Percentiles rank a stretch among this genome's conserved stretches.
Evolutionary conservation across 768 basidiomycete species (phyloP).

Genomic region (Clitopilus passeckerianus): DNA sequence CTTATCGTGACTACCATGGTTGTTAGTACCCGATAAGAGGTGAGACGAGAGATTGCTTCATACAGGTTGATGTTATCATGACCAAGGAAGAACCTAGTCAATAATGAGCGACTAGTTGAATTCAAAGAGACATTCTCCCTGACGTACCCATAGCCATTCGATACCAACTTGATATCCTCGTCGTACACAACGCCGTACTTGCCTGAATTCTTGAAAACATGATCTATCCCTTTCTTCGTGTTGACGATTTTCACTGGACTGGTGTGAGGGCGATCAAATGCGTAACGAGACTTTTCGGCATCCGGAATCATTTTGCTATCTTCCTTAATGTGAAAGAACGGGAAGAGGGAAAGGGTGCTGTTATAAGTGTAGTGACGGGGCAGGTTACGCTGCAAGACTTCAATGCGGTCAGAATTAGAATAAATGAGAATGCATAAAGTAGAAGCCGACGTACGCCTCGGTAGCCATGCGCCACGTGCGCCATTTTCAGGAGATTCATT

Average conservation of each 20-base stretch:
- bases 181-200: conserved; percentile 12
- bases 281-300: background rate
- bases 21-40: background rate
- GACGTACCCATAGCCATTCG: conserved; percentile 16
- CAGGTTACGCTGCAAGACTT: conserved; percentile 19
- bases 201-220: conserved; percentile 13
- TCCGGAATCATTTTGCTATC: background rate
- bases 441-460: conserved; percentile 11
- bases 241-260: conserved; percentile 5
- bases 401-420: background rate
- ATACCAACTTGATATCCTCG: conserved; percentile 7
- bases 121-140: background rate
- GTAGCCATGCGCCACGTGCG: conserved; percentile 13
- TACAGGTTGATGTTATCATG: conserved; percentile 13
- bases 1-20: conserved; percentile 11
- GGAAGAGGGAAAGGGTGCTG: conserved; percentile 18
- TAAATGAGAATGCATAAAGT: background rate
- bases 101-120: background rate
- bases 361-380: conserved; percentile 15
- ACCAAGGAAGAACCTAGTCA: conserved; percentile 12
- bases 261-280: conserved; percentile 8
- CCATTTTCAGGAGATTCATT: conserved; percentile 9
- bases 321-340: conserved; percentile 9
- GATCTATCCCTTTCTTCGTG: conserved; percentile 11
- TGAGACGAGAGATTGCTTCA: background rate